A percentile compares a stretch with the other conserved stretches of the same genome.
These are phyloP conservation scores for Cystofilobasidium capitatum DNA, from an alignment of 768 basidiomycete species.

Conservation along the genomic window DNA sequence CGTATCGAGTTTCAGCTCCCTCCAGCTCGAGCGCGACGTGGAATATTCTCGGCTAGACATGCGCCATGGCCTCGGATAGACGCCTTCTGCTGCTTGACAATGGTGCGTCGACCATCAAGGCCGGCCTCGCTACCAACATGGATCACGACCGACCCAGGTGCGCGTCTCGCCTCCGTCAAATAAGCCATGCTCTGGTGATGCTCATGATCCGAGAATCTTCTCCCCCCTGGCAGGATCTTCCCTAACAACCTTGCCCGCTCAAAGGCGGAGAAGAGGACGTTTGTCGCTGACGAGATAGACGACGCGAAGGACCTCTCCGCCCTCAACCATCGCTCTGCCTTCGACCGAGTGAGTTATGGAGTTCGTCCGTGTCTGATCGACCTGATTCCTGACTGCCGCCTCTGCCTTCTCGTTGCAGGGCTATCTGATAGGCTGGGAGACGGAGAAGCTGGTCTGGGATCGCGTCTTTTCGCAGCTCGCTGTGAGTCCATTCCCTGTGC, in stretches of 20 bases:
- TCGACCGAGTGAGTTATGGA: slow-evolving; percentile 60
- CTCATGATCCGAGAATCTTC: not conserved
- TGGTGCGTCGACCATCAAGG: slow-evolving; percentile 73
- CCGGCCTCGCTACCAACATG: slow-evolving; percentile 46
- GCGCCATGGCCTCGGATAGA: no score
- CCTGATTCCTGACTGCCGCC: not conserved
- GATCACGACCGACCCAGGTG: slow-evolving; percentile 12
- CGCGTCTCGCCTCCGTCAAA: not conserved
- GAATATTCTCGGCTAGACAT: no score
- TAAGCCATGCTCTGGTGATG: no score
- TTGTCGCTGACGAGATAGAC: slow-evolving; percentile 73
- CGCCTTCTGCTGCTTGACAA: slow-evolving; percentile 58
- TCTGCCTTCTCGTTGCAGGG: slow-evolving; percentile 49
- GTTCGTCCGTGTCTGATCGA: slow-evolving; percentile 31
- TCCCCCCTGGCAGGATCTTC: slow-evolving; percentile 48
- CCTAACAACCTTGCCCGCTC: slow-evolving; percentile 76
- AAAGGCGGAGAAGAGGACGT: slow-evolving; percentile 69
- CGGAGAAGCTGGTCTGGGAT: slow-evolving; percentile 90
- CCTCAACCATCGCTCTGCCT: slow-evolving; percentile 69
- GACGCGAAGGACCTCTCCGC: slow-evolving; percentile 69
- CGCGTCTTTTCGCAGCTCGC: slow-evolving; percentile 64
- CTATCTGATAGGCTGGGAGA: slow-evolving; percentile 88
- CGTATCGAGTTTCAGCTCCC: no score
- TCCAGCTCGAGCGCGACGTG: no score
- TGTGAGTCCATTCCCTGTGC: not conserved